Conservation (phyloP, 208 protist genomes). For the Trypanosoma avium region DNA sequence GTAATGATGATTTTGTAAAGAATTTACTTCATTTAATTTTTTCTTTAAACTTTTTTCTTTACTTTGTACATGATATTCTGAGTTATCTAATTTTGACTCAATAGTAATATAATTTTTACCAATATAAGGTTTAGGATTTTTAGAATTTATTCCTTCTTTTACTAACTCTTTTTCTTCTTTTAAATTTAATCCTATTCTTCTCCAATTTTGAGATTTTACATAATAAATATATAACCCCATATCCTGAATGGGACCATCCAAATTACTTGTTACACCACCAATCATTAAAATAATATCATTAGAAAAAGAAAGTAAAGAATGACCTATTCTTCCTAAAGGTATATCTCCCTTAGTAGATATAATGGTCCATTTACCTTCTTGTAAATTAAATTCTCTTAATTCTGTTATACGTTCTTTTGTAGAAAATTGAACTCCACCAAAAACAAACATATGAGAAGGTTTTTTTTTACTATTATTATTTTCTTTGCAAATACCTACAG, state of each 20-base stretch:
- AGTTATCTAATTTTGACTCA: not conserved
- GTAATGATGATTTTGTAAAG: not conserved
- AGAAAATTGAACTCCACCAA: slow-evolving; percentile 17
- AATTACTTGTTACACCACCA: slow-evolving; percentile 1
- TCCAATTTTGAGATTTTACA: not conserved
- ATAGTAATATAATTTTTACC: not conserved
- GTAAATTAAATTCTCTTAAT: slow-evolving; percentile 17
- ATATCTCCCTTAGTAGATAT: slow-evolving; percentile 7
- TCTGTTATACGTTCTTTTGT: not conserved
- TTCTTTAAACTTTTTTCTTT: not conserved
- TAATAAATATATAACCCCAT: slow-evolving; percentile 10
- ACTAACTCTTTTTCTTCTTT: not conserved
- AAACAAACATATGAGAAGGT: slow-evolving; percentile 9
- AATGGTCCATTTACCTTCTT: slow-evolving; percentile 3
- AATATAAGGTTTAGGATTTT: not conserved
- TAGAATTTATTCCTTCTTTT: not conserved
- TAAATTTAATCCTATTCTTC: not conserved
- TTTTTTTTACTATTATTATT: slow-evolving; percentile 1
- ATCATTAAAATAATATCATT: not conserved
- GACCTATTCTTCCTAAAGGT: slow-evolving; percentile 4
- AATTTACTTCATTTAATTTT: too few relatives aligned
- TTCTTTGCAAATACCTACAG: not conserved
- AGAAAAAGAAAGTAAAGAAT: slow-evolving; percentile 3
- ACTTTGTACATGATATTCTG: not conserved
- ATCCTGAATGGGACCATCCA: slow-evolving; percentile 2